These are phyloP conservation scores for Zygoascus bituminiphila DNA, from an alignment of 805 yeast species.

Conservation along the genomic window DNA sequence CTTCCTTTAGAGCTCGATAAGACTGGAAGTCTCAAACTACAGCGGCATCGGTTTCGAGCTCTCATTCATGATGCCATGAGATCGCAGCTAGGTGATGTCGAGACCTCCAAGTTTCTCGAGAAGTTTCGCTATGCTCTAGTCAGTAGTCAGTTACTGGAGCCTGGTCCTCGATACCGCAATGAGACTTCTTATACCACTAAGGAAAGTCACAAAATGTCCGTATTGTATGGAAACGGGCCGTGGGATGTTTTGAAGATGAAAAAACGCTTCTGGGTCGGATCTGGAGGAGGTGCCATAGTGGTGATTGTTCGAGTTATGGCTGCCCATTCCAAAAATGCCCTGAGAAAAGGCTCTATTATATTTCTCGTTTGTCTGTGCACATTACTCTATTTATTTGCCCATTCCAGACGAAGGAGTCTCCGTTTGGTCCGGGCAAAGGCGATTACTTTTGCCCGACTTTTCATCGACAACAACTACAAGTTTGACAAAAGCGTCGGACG, in stretches of 20 bases:
- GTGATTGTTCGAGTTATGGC: slow-evolving; percentile 27
- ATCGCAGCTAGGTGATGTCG: slow-evolving; percentile 21
- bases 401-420: slow-evolving; percentile 26
- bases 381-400: slow-evolving; percentile 25
- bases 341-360: not conserved
- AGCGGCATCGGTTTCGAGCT: slow-evolving; percentile 18
- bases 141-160: slow-evolving; percentile 39
- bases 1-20: not conserved
- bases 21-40: slow-evolving; percentile 2
- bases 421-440: slow-evolving; percentile 25
- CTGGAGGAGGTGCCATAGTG: slow-evolving; percentile 31
- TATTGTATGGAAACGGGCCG: slow-evolving; percentile 19
- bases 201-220: slow-evolving; percentile 8
- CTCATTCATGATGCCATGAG: slow-evolving; percentile 22
- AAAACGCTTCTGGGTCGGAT: slow-evolving; percentile 21
- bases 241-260: slow-evolving; percentile 14
- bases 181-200: not conserved
- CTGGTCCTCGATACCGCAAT: not conserved
- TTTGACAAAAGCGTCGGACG: slow-evolving; percentile 24
- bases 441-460: slow-evolving; percentile 19
- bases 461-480: slow-evolving; percentile 18
- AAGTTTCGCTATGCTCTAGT: slow-evolving; percentile 44
- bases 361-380: slow-evolving; percentile 23
- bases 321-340: slow-evolving; percentile 18
- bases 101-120: slow-evolving; percentile 35